phyloP scores from a whole-genome alignment of 345 rosid genomes.

The Boechera retrofracta region DNA sequence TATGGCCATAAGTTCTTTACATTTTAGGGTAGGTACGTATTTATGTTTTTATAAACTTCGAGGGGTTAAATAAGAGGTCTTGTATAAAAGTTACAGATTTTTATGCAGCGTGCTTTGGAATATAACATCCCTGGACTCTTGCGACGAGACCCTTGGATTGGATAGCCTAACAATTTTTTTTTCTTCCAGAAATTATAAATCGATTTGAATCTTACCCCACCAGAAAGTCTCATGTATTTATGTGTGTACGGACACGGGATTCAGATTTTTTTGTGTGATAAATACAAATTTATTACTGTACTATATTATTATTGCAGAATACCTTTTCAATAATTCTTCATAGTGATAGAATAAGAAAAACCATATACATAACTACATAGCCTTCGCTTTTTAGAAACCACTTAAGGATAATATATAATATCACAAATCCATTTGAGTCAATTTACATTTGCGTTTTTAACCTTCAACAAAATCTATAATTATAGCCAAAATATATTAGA shows the following conservation, averaged over 20 bases:
- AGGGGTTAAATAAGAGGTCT: constrained; percentile 4
- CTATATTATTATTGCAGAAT: background rate
- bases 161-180: constrained; percentile 38
- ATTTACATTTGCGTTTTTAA: background rate
- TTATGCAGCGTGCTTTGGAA: constrained; percentile 16
- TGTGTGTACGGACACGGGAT: constrained; percentile 37
- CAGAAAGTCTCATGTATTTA: constrained; percentile 37
- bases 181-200: constrained; percentile 9
- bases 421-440: background rate
- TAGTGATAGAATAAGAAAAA: background rate
- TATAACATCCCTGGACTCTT: constrained; percentile 21
- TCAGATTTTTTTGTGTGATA: constrained; percentile 35
- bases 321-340: constrained; percentile 11
- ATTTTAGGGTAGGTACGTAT: constrained; percentile 6
- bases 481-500: constrained; percentile 21
- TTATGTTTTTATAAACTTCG: background rate
- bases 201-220: constrained; percentile 33
- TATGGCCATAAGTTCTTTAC: background rate
- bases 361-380: background rate
- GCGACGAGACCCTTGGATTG: constrained; percentile 43
- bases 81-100: constrained; percentile 7
- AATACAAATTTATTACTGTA: background rate
- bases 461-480: background rate
- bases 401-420: background rate
- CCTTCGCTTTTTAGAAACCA: too few species aligned